phyloP scores from a whole-genome alignment of 179 eudicot species.

The Beta corolliflora region DNA sequence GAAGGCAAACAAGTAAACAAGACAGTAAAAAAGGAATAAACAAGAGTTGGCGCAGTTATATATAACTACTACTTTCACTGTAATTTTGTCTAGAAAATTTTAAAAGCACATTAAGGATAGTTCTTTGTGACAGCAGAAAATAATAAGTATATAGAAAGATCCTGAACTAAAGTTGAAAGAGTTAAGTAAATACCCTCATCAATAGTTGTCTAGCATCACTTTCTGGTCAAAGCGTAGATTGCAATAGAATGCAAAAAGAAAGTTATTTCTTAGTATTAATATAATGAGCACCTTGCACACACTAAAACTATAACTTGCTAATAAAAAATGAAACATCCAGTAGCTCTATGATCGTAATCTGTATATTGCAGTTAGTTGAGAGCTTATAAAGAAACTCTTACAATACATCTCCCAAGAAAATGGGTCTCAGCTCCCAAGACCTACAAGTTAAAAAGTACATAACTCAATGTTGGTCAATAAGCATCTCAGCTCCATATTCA shows the following conservation, averaged over 20 bases:
- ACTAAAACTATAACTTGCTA: not conserved
- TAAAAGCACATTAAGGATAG: not conserved
- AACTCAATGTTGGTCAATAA: too few species aligned
- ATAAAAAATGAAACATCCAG: not conserved
- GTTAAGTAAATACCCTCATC: not conserved
- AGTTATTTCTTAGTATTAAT: not conserved
- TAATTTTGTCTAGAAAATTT: not conserved
- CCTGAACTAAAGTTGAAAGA: not conserved
- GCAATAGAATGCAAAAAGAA: constrained; percentile 1
- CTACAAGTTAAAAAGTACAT: too few species aligned
- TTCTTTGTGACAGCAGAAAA: not conserved
- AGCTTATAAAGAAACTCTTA: too few species aligned
- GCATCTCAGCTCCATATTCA: too few species aligned
- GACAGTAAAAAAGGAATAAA: not conserved
- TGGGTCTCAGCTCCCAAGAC: too few species aligned
- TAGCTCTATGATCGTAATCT: not conserved
- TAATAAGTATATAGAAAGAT: not conserved
- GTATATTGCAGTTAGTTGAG: too few species aligned
- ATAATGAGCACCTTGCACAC: not conserved
- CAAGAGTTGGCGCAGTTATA: not conserved
- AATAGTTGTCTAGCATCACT: not conserved
- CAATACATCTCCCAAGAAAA: too few species aligned
- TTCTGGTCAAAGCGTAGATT: not conserved
- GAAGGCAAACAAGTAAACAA: constrained; percentile 11
- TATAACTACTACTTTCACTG: not conserved